Evolutionary conservation across 345 rosid species (phyloP).

Genomic region (Aethionema arabicum): DNA sequence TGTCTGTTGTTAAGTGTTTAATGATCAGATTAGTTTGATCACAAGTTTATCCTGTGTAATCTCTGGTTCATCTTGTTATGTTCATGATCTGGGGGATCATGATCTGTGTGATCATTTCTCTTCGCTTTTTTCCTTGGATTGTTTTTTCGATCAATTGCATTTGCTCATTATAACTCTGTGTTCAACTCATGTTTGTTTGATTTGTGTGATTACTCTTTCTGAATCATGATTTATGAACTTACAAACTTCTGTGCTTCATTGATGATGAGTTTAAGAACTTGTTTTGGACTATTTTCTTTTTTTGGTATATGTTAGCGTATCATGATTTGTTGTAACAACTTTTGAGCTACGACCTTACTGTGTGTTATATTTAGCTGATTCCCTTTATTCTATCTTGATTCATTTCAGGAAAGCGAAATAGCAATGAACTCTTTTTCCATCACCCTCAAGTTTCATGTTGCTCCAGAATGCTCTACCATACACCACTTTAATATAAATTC

Average conservation of each 20-base stretch:
- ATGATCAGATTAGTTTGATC: conserved; percentile 21
- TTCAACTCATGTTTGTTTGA: conserved; percentile 15
- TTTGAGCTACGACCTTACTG: conserved; percentile 21
- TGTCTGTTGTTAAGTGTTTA: not conserved
- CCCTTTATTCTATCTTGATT: conserved; percentile 5
- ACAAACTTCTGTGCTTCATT: conserved; percentile 3
- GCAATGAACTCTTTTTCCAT: conserved; percentile 49
- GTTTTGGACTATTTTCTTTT: not conserved
- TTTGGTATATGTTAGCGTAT: conserved; percentile 10
- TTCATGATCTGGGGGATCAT: conserved; percentile 19
- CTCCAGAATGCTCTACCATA: conserved; percentile 45
- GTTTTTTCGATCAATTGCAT: conserved; percentile 5
- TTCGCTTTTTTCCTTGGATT: not conserved
- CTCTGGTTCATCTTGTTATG: conserved; percentile 2
- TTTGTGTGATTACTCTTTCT: no score
- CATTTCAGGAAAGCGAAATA: conserved; percentile 42
- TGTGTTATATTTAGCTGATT: conserved; percentile 19
- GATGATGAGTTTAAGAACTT: not conserved
- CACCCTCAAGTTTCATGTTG: conserved; percentile 47
- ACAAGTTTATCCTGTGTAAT: conserved; percentile 1
- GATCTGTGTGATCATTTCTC: conserved; percentile 3
- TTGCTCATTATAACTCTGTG: not conserved
- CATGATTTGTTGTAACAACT: not conserved
- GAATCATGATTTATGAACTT: not conserved
- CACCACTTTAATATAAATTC: conserved; percentile 43